These are phyloP conservation scores for Gossypium davidsonii DNA, from an alignment of 441 rosid species.

Conservation along the genomic window DNA sequence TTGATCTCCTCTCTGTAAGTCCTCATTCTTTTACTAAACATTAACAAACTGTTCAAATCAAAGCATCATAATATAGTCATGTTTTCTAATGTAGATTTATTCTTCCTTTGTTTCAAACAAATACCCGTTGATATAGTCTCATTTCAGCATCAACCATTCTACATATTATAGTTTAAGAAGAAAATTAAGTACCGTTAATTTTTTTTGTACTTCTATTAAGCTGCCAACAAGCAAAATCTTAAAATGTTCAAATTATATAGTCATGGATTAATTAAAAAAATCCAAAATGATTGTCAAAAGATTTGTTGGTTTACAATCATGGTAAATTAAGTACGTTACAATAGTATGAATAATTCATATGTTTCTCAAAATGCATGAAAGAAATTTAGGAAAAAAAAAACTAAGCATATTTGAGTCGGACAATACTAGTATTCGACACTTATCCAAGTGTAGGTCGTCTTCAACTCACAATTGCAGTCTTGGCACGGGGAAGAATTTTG, in stretches of 20 bases:
- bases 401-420: not conserved
- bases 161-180: not conserved
- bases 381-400: not conserved
- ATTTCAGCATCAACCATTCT: not conserved
- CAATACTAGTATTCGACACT: not conserved
- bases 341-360: not conserved
- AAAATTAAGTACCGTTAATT: not conserved
- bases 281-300: not conserved
- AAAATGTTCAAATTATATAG: not conserved
- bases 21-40: not conserved
- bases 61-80: not conserved
- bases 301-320: not conserved
- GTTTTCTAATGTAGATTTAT: not conserved
- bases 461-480: not conserved
- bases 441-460: not conserved
- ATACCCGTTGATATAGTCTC: not conserved
- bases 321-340: not conserved
- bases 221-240: not conserved
- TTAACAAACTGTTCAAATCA: not conserved
- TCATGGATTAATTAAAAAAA: not conserved
- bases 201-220: not conserved
- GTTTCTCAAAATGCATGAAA: not conserved
- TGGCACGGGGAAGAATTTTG: not conserved
- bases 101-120: not conserved
- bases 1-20: slow-evolving; percentile 75